Percentiles rank a stretch among this genome's conserved stretches.
Evolutionary conservation across 345 rosid species (phyloP).

Genomic region (Aquilaria sinensis): DNA sequence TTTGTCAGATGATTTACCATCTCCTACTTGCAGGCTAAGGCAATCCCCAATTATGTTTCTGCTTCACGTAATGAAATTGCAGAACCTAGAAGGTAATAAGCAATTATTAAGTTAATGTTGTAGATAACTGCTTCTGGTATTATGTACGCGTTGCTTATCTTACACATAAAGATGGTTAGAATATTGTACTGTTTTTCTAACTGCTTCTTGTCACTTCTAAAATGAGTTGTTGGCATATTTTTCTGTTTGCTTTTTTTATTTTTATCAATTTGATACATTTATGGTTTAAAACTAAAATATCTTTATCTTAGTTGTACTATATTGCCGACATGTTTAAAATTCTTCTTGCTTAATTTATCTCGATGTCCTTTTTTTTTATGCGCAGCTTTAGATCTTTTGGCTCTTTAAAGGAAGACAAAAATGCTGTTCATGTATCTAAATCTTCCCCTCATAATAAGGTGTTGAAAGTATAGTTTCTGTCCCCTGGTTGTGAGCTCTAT

Average conservation of each 20-base stretch:
- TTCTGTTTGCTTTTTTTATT: no score
- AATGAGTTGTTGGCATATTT: no score
- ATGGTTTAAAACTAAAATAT: no score
- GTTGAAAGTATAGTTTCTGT: not conserved
- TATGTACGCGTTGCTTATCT: no score
- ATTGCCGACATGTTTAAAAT: not conserved
- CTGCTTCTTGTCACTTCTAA: no score
- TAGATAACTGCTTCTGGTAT: no score
- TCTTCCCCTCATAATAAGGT: conserved; percentile 31
- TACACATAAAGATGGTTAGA: no score
- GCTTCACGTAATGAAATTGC: conserved; percentile 18
- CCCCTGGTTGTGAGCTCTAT: not conserved
- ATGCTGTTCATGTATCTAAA: conserved; percentile 19
- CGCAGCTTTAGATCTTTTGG: conserved; percentile 24
- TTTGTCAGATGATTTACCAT: conserved; percentile 3
- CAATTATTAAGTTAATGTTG: no score
- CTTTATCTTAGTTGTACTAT: not conserved
- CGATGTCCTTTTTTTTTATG: not conserved
- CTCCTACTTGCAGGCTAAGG: conserved; percentile 20
- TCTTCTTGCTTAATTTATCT: not conserved
- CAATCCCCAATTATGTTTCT: conserved; percentile 8
- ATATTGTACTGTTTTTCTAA: no score
- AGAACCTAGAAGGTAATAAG: conserved; percentile 27
- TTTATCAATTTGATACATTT: no score
- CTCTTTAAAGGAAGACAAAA: conserved; percentile 23